These are phyloP conservation scores for Coemansia sp. DNA, from an alignment of 192 early-diverging fungal genomes.

Conservation along the genomic window DNA sequence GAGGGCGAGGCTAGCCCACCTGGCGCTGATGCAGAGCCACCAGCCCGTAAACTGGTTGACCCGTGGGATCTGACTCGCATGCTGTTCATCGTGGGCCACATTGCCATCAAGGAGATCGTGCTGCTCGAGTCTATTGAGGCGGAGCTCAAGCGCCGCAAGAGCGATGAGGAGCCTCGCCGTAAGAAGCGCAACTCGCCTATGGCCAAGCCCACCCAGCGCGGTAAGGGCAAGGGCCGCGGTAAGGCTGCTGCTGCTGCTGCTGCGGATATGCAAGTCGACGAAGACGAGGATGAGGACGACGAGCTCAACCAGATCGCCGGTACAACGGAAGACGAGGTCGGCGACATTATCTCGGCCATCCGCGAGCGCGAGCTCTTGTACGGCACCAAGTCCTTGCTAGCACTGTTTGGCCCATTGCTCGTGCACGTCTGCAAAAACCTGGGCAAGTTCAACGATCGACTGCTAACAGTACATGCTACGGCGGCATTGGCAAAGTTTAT, in stretches of 20 bases:
- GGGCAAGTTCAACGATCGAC: constrained; percentile 73
- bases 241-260: background rate
- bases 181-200: constrained; percentile 39
- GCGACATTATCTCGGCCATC: constrained; percentile 80
- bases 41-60: constrained; percentile 33
- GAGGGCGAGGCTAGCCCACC: constrained; percentile 32
- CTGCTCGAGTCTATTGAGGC: constrained; percentile 91
- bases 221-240: constrained; percentile 24
- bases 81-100: constrained; percentile 90
- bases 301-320: constrained; percentile 94
- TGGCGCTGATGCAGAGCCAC: constrained; percentile 16
- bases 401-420: constrained; percentile 78
- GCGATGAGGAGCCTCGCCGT: constrained; percentile 38
- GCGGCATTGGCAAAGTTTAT: constrained; percentile 93
- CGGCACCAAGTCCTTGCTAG: constrained; percentile 72
- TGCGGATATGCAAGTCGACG: constrained; percentile 11
- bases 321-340: constrained; percentile 92
- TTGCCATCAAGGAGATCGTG: constrained; percentile 95
- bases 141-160: constrained; percentile 84
- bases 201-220: background rate
- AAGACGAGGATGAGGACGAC: constrained; percentile 59
- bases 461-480: constrained; percentile 85
- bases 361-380: constrained; percentile 91
- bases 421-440: constrained; percentile 79
- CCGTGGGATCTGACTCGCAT: constrained; percentile 82